Conservation (phyloP, 306 rosid species). For the Cucurbita argyrosperma region DNA sequence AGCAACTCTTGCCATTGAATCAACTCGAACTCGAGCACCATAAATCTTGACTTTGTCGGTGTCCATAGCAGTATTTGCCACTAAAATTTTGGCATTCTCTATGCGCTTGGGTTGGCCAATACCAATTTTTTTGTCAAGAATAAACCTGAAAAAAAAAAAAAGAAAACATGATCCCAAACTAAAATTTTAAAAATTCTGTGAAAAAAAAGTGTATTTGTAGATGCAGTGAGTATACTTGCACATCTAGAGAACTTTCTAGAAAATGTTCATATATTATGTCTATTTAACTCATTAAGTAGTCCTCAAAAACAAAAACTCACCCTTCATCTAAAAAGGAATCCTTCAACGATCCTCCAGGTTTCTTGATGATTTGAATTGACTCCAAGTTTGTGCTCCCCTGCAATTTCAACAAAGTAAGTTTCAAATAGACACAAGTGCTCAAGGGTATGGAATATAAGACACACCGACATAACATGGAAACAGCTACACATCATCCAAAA, state of each 20-base stretch:
- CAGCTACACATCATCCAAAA: background rate
- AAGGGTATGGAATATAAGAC: background rate
- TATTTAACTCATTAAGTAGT: background rate
- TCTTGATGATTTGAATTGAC: conserved; percentile 85
- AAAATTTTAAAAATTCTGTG: background rate
- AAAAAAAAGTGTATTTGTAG: background rate
- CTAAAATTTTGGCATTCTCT: conserved; percentile 82
- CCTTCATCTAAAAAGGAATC: conserved; percentile 96
- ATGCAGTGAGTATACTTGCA: background rate
- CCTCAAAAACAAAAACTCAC: conserved; percentile 18
- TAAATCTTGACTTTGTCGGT: conserved; percentile 93
- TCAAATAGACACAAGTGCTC: background rate
- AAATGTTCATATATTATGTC: background rate
- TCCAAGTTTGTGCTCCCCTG: conserved; percentile 99
- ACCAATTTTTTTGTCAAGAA: conserved; percentile 98
- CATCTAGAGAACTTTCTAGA: background rate
- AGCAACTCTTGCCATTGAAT: conserved; percentile 87
- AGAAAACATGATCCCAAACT: conserved; percentile 1
- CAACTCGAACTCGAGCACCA: conserved; percentile 93
- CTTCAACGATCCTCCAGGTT: conserved; percentile 83
- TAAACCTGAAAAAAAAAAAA: conserved; percentile 39
- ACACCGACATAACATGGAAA: background rate
- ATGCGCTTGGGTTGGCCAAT: conserved; percentile 94
- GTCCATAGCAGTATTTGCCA: conserved; percentile 98
- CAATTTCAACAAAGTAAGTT: conserved; percentile 12